A percentile compares a stretch with the other conserved stretches of the same genome.
phyloP scores from a whole-genome alignment of 495 filamentous ascomycete species.

The Penicillium pancosmium region DNA sequence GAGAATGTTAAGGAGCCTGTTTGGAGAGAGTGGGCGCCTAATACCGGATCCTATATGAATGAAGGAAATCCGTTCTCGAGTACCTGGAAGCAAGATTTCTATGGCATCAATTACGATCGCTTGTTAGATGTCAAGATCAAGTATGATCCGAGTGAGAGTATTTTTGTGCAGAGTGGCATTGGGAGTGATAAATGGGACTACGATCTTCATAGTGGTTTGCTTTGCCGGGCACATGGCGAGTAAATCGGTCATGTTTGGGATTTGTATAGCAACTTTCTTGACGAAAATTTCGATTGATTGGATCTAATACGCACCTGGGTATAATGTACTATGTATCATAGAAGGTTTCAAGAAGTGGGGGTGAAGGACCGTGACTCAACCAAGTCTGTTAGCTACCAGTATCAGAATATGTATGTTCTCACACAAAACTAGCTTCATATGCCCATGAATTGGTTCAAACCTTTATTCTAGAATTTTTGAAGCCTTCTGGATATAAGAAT shows the following conservation, averaged over 20 bases:
- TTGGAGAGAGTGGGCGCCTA: conserved; percentile 30
- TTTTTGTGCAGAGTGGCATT: conserved; percentile 38
- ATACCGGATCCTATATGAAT: conserved; percentile 30
- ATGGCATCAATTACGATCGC: conserved; percentile 52
- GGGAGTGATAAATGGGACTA: conserved; percentile 30
- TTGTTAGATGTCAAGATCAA: conserved; percentile 51
- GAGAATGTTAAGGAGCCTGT: conserved; percentile 20
- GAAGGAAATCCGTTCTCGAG: conserved; percentile 54
- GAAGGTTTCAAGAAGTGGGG: no score
- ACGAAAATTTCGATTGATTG: no score
- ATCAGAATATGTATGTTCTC: no score
- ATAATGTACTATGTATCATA: no score
- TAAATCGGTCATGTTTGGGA: not conserved
- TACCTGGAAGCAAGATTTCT: conserved; percentile 62
- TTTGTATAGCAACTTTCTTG: not conserved
- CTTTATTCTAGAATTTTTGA: no score
- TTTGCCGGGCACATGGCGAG: conserved; percentile 11
- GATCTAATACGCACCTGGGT: no score
- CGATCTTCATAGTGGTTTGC: conserved; percentile 21
- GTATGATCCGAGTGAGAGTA: conserved; percentile 52
- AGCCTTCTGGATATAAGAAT: no score
- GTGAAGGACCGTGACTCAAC: no score
- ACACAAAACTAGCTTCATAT: no score
- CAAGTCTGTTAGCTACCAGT: no score
- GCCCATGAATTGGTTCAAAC: no score